A percentile compares a stretch with the other conserved stretches of the same genome.
Evolutionary conservation across 2,329 filamentous ascomycete genomes (phyloP).

Genomic region (Trichophyton benhamiae): DNA sequence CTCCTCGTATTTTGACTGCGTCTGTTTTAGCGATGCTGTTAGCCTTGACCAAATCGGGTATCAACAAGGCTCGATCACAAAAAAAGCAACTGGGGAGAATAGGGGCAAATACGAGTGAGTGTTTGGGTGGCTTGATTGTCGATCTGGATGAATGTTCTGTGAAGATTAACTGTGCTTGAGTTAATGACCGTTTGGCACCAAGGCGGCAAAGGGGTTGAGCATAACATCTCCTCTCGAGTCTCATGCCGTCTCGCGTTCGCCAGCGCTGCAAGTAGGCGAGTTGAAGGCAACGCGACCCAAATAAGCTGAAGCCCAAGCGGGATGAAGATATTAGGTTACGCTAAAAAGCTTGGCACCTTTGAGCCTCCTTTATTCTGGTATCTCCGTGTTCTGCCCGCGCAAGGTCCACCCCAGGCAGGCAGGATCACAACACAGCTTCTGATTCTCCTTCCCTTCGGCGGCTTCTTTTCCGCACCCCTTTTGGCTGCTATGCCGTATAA

Average conservation of each 20-base stretch:
- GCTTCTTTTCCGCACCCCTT: not conserved
- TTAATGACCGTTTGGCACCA: not conserved
- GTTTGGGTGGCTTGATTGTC: not conserved
- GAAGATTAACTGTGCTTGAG: not conserved
- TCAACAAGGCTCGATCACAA: not conserved
- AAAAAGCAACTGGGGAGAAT: not conserved
- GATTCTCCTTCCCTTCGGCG: not conserved
- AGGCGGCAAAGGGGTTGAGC: not conserved
- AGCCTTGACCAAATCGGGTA: not conserved
- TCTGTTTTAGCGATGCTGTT: not conserved
- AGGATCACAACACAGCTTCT: not conserved
- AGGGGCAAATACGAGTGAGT: not conserved
- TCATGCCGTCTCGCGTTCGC: not conserved
- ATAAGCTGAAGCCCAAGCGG: not conserved
- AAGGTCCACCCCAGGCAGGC: not conserved
- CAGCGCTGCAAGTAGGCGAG: not conserved
- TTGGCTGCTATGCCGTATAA: not conserved
- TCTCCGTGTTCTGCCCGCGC: not conserved
- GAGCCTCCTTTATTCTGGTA: not conserved
- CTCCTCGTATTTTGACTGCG: not conserved
- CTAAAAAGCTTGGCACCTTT: constrained; percentile 4
- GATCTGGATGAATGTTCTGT: not conserved
- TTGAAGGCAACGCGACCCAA: not conserved
- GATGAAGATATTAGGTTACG: not conserved
- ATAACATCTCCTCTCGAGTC: not conserved